Conservation (phyloP, 2,329 filamentous ascomycete genomes). For the Aschersonia sp. region DNA sequence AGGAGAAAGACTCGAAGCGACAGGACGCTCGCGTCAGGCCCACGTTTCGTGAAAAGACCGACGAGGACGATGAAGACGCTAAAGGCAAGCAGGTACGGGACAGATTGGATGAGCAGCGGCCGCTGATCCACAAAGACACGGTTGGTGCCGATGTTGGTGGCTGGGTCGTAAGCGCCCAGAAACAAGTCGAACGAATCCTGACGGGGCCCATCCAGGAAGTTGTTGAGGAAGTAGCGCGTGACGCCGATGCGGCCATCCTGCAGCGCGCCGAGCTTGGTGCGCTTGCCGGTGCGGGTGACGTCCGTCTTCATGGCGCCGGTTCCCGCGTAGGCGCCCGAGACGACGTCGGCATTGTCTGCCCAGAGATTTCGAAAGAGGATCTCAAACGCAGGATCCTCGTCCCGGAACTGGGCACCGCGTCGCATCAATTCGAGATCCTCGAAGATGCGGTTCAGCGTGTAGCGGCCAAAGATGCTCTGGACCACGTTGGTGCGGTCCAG, state of each 20-base stretch:
- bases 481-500: constrained; percentile 96
- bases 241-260: constrained; percentile 81
- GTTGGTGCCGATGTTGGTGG: constrained; percentile 53
- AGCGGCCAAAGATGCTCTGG: constrained; percentile 89
- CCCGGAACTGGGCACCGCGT: constrained; percentile 60
- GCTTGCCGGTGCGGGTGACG: constrained; percentile 82
- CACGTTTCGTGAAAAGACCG: constrained; percentile 54
- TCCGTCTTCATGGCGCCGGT: constrained; percentile 97
- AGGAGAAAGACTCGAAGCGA: constrained; percentile 71
- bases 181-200: constrained; percentile 96
- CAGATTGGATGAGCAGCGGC: constrained; percentile 78
- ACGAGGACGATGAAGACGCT: constrained; percentile 73
- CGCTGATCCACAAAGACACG: constrained; percentile 72
- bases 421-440: constrained; percentile 68
- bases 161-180: constrained; percentile 70
- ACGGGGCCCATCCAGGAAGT: constrained; percentile 83
- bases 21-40: constrained; percentile 62
- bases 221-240: constrained; percentile 83
- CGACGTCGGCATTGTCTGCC: constrained; percentile 96
- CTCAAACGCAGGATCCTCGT: constrained; percentile 70
- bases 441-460: constrained; percentile 78
- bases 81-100: constrained; percentile 81
- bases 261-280: constrained; percentile 71
- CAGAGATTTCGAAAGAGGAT: constrained; percentile 90
- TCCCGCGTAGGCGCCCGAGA: constrained; percentile 84